Base-by-base conservation (phyloP, 352 stramenopile genomes). In the Pythium sukuiense region DNA sequence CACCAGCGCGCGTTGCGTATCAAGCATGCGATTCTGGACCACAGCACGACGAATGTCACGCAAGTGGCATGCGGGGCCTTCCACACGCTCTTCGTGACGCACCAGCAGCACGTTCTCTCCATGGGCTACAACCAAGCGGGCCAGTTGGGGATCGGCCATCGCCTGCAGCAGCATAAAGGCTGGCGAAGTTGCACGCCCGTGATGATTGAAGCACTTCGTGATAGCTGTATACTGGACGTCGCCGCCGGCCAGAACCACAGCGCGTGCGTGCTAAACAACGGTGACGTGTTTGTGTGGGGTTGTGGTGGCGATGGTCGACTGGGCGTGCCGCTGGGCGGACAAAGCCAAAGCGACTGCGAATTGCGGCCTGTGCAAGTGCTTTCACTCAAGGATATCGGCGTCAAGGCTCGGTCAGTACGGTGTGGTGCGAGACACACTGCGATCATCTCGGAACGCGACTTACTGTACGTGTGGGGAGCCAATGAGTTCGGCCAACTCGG, bases 121-220 rank as follows among this genome's bases (percentile, higher is more conserved):
- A 90, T 93, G 81, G 85, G 85, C 1, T 89, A 91, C 71, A 93
- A 93, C 62, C 83, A 93, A 61, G 85, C 83, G 0, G 85, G 85
- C 0, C 85, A 93, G 49, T 70, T 93, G 3, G 85, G 85, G 0
- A 53, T 92, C 39, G 81, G 83, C 4, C 85, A 93, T 63, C 74
- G 78, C 1, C 61, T 90, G 18, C 80, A 90, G 63, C 72, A 87
- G 41, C 55, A 74, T 65, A 80, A 86, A 32, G 70, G 83, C 27
- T 92, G 83, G 85, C 81, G 85, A 9, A 93, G 85, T 49, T 89
- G 81, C 49, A 78, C 75, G 1, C 85, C 85, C 4, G 80, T 76
- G 14, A 67, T 71, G 9, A 56, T 93, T 18, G 77, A 87, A 27
- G 61, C 54, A 2, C 68, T 93, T 0, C 71, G 72, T 4, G 81